Evolutionary conservation across 2,329 filamentous ascomycete genomes (phyloP), one percentile per base, ranked within the genome.

Genomic region (Fusarium clavum): DNA sequence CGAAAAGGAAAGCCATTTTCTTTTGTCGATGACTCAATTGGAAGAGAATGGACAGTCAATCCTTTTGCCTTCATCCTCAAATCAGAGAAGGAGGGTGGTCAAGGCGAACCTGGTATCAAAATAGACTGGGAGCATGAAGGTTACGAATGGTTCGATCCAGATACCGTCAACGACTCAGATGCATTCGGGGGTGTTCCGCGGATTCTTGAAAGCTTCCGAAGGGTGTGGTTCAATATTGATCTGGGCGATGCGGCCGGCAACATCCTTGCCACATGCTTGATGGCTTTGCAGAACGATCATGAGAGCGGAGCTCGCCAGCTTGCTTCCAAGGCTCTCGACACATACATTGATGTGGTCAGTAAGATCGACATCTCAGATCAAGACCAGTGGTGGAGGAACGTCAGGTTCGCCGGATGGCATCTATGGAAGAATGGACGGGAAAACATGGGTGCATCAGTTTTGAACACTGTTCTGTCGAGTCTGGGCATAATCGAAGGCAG

Each of bases 361-460:
- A 73, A 76, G 49, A 77, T 83, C 40, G 75, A 78, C 9, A 51
- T 30, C 29, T 74, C 46, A 1, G 51, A 69, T 12, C 4, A 57
- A 73, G 77, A 83, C 1, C 77, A 76, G 9, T 89, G 88, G 84
- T 92, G 89, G 88, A 77, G 76, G 27, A 83, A 82, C 29, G 75
- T 86, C n/a, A 82, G 87, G 16, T 83, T 87, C 79, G 83, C 82
- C 4, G 87, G 84, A 4, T 92, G 90, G 86, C 87, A 91, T 75
- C 79, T 92, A 2, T 88, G 86, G 77, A 90, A 90, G 72, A 89
- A 90, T 57, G 88, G 88, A 0, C 84, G 88, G n/a, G 88, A 89
- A 67, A 89, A 86, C 75, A 92, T 92, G 89, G 85, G 85, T 2
- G 86, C 89, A 1, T 85, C 88, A 2, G 88, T 91, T 29, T 80